Evolutionary conservation across 1,139 yeast species (phyloP).

Genomic region (Petasospora rhodanensis): DNA sequence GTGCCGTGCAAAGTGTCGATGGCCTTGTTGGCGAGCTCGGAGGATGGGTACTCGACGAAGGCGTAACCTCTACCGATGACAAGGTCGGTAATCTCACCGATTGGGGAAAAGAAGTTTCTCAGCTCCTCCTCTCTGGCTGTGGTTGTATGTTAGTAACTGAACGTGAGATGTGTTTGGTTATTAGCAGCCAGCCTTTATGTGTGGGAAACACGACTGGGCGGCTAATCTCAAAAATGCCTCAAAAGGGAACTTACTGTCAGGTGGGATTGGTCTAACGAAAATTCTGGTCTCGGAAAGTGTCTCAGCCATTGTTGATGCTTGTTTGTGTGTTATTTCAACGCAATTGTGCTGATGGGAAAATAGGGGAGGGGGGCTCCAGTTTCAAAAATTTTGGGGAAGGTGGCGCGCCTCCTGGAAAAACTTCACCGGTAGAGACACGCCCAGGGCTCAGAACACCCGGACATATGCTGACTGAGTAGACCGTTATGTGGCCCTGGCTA

Average conservation of each 20-base stretch:
- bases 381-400: not conserved
- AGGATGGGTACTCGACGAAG: conserved; percentile 62
- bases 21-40: conserved; percentile 65
- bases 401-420: too few species aligned
- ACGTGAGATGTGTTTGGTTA: not conserved
- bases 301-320: conserved; percentile 16
- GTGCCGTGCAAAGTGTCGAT: conserved; percentile 56
- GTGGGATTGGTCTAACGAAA: conserved; percentile 50
- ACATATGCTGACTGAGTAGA: too few species aligned
- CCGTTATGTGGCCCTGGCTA: too few species aligned
- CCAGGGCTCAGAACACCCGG: too few species aligned
- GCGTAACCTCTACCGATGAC: conserved; percentile 75
- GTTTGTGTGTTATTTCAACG: not conserved
- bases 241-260: conserved; percentile 28
- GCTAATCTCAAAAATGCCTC: not conserved
- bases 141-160: conserved; percentile 4
- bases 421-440: conserved; percentile 2
- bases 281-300: conserved; percentile 44
- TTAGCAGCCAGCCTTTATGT: not conserved
- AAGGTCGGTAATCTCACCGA: conserved; percentile 62
- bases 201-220: too few species aligned
- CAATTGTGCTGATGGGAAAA: not conserved
- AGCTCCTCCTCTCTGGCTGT: conserved; percentile 45
- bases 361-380: not conserved
- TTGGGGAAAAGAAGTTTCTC: conserved; percentile 60